phyloP scores from a whole-genome alignment of 495 filamentous ascomycete species.

The Lophiostoma macrostomum region DNA sequence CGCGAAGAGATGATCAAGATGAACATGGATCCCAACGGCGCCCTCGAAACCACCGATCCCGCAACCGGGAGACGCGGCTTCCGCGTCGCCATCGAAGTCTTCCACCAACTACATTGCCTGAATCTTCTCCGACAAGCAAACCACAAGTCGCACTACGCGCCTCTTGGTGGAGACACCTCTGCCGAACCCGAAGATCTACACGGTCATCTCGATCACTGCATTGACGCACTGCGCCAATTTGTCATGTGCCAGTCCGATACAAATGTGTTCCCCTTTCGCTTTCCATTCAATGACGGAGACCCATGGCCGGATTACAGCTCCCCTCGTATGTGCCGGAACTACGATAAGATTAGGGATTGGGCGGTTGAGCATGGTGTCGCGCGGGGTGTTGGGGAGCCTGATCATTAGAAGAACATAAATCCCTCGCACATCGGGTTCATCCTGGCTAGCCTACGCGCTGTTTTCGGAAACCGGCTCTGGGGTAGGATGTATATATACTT shows the following conservation, averaged over 20 bases:
- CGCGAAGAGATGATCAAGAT: conserved; percentile 22
- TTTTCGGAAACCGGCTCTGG: too few relatives aligned
- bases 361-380: conserved; percentile 18
- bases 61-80: conserved; percentile 13
- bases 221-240: conserved; percentile 16
- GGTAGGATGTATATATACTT: too few relatives aligned
- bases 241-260: conserved; percentile 21
- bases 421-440: too few relatives aligned
- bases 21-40: conserved; percentile 19
- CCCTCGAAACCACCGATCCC: conserved; percentile 18
- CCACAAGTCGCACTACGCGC: conserved; percentile 9
- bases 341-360: conserved; percentile 12
- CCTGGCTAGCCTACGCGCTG: too few relatives aligned
- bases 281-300: conserved; percentile 13
- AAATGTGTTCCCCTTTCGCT: conserved; percentile 19
- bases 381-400: conserved; percentile 14
- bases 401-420: too few relatives aligned
- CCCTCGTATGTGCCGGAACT: conserved; percentile 13
- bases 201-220: conserved; percentile 17
- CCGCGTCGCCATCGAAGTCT: conserved; percentile 22
- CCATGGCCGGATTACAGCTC: conserved; percentile 17
- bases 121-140: conserved; percentile 19
- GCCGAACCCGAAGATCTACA: conserved; percentile 11
- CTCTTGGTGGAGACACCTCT: conserved; percentile 6
- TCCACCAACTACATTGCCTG: conserved; percentile 21